phyloP scores from a whole-genome alignment of 2,329 filamentous ascomycete species.

The Aspergillus flavus region DNA sequence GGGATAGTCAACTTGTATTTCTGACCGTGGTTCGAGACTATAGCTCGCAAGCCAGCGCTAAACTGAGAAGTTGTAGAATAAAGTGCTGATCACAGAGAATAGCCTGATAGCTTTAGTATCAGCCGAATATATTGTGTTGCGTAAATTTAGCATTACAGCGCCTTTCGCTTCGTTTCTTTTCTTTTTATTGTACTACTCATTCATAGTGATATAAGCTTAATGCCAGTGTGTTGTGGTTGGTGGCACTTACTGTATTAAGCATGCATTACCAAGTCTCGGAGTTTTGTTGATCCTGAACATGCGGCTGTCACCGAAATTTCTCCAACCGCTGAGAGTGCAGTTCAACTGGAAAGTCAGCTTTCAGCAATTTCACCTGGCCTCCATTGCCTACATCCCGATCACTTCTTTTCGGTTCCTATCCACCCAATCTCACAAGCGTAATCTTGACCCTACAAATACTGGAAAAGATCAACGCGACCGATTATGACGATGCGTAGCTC shows the following conservation, averaged over 20 bases:
- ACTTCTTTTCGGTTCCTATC: not conserved
- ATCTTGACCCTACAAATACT: not conserved
- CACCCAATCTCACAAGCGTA: not conserved
- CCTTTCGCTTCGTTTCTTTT: not conserved
- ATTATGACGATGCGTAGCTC: constrained; percentile 36
- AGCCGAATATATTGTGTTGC: not conserved
- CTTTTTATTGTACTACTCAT: not conserved
- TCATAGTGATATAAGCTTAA: not conserved
- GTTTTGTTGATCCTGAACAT: constrained; percentile 35
- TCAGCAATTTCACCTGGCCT: not conserved
- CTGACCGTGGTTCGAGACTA: not conserved
- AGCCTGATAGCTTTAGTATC: not conserved
- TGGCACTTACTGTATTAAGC: too few relatives aligned
- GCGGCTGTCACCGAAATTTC: constrained; percentile 33
- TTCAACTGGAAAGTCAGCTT: not conserved
- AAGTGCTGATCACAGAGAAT: not conserved
- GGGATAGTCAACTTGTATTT: not conserved
- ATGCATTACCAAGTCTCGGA: constrained; percentile 21
- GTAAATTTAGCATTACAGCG: not conserved
- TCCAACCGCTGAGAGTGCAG: not conserved
- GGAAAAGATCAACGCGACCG: not conserved
- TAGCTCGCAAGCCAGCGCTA: not conserved
- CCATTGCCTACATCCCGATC: not conserved
- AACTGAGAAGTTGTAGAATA: not conserved
- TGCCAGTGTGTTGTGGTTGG: not conserved